phyloP scores from a whole-genome alignment of 331 rosid genomes.

The Stylosanthes scabra region DNA sequence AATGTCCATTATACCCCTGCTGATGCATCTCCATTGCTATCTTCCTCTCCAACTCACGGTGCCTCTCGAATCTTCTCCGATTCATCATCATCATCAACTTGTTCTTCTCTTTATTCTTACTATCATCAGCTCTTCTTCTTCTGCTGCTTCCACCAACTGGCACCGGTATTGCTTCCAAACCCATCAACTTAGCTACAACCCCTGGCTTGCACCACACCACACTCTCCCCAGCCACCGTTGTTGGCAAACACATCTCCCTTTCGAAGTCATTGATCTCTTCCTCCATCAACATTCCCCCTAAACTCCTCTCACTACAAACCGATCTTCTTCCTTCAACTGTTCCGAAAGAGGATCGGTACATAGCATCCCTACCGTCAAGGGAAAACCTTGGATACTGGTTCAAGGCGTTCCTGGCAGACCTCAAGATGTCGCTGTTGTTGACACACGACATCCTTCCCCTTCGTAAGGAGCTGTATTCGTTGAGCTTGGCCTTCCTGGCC shows the following conservation, averaged over 20 bases:
- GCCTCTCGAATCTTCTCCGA: constrained; percentile 52
- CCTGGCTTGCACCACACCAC: constrained; percentile 90
- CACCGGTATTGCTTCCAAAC: constrained; percentile 79
- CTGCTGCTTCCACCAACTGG: constrained; percentile 39
- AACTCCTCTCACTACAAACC: constrained; percentile 47
- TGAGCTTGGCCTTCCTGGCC: constrained; percentile 57
- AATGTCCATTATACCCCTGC: constrained; percentile 40
- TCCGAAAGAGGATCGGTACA: constrained; percentile 80
- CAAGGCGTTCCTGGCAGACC: constrained; percentile 84
- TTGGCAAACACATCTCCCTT: constrained; percentile 47
- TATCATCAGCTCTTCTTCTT: background rate
- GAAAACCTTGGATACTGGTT: constrained; percentile 91
- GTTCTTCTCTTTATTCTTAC: constrained; percentile 37
- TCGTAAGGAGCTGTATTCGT: constrained; percentile 33
- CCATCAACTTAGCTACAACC: constrained; percentile 87
- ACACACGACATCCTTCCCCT: constrained; percentile 76
- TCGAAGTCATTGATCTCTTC: constrained; percentile 27
- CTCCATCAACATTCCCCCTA: constrained; percentile 30
- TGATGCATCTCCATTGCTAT: constrained; percentile 41
- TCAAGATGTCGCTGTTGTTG: constrained; percentile 69
- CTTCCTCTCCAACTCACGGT: constrained; percentile 55
- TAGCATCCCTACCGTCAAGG: constrained; percentile 86
- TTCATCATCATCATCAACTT: constrained; percentile 29
- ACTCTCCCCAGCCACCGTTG: constrained; percentile 69
- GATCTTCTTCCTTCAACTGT: constrained; percentile 54